Percentiles rank a stretch among this genome's conserved stretches.
Evolutionary conservation across 805 yeast genomes (phyloP).

Genomic region (Saturnispora kantuleensis): DNA sequence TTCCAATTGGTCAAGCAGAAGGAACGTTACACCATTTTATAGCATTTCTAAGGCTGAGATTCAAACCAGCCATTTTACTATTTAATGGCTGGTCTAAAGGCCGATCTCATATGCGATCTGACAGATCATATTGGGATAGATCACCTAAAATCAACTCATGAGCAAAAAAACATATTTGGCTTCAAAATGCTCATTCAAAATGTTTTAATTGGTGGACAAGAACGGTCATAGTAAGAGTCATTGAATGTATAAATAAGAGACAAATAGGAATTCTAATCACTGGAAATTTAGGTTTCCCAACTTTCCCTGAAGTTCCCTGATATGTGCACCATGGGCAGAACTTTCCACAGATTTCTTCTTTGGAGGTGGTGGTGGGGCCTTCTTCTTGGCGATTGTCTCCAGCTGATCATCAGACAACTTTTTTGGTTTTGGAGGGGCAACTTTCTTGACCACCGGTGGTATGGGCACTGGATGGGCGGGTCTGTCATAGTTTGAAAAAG

Average conservation of each 20-base stretch:
- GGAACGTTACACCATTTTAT: background rate
- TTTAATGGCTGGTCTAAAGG: background rate
- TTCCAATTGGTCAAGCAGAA: background rate
- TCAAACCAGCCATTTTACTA: constrained; percentile 1
- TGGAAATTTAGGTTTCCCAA: constrained; percentile 20
- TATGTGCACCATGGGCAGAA: constrained; percentile 20
- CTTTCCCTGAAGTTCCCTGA: constrained; percentile 24
- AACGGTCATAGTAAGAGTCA: background rate
- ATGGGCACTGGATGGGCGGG: background rate
- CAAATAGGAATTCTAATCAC: background rate
- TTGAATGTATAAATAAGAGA: background rate
- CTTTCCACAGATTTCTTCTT: constrained; percentile 8
- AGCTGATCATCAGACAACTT: constrained; percentile 4
- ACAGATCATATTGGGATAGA: constrained; percentile 1
- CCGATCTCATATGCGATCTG: background rate
- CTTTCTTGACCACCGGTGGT: constrained; percentile 7
- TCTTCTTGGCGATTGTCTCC: constrained; percentile 9
- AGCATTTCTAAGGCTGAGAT: background rate
- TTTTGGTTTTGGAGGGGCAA: constrained; percentile 13
- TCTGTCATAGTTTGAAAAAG: constrained; percentile 4
- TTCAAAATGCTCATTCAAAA: background rate
- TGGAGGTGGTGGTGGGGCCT: constrained; percentile 9
- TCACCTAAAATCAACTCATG: background rate
- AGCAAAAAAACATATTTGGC: background rate
- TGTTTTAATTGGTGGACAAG: too few species aligned